phyloP scores from a whole-genome alignment of 306 rosid genomes.

The Arachis hypogaea region DNA sequence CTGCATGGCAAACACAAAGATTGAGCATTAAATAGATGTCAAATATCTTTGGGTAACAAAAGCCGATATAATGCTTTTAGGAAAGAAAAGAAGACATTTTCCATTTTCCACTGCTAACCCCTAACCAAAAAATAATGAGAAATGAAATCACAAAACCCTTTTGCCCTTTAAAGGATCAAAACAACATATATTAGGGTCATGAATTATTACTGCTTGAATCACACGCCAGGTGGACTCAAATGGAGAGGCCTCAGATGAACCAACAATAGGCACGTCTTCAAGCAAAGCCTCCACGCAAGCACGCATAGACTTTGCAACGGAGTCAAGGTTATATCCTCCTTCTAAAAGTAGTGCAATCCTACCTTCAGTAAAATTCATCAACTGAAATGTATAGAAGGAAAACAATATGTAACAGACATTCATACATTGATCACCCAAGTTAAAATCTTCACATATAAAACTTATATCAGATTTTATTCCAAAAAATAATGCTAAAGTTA shows the following conservation, averaged over 20 bases:
- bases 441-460: not conserved
- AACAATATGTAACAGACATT: constrained; percentile 1
- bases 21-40: constrained; percentile 29
- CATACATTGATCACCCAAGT: constrained; percentile 2
- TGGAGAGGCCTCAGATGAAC: constrained; percentile 65
- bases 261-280: constrained; percentile 58
- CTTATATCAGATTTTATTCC: too few relatives aligned
- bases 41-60: constrained; percentile 9
- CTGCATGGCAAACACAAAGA: constrained; percentile 50
- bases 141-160: not conserved
- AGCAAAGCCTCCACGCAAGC: constrained; percentile 84
- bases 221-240: constrained; percentile 92
- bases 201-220: constrained; percentile 71
- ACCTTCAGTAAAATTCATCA: constrained; percentile 82
- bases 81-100: constrained; percentile 5
- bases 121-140: not conserved
- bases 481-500: too few relatives aligned
- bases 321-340: constrained; percentile 94
- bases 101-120: not conserved
- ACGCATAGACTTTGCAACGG: constrained; percentile 78
- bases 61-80: not conserved
- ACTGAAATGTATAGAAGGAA: constrained; percentile 52
- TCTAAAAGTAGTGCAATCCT: constrained; percentile 82
- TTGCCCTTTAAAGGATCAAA: not conserved
- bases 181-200: constrained; percentile 3